A percentile compares a stretch with the other conserved stretches of the same genome.
phyloP scores from a whole-genome alignment of 179 eudicot species.

The Silene noctiflora region DNA sequence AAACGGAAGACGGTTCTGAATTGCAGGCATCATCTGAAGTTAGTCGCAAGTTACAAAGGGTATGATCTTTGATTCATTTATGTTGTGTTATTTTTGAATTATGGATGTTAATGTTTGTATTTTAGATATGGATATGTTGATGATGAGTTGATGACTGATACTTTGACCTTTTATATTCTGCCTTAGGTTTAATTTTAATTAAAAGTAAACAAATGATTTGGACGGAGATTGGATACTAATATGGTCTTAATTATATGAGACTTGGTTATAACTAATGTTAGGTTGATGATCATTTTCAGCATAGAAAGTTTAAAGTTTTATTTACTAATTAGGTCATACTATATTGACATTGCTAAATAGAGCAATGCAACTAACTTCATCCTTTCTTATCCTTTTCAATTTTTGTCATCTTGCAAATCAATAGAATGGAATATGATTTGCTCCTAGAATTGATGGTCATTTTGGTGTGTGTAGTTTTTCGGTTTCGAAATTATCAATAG shows the following conservation, averaged over 20 bases:
- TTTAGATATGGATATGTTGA: no score
- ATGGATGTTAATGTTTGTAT: not conserved
- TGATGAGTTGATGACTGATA: no score
- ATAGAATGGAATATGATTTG: not conserved
- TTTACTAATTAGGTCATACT: not conserved
- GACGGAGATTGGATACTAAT: not conserved
- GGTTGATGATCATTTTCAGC: not conserved
- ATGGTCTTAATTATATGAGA: not conserved
- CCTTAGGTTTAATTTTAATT: not conserved
- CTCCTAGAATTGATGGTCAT: not conserved
- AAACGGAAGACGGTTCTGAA: constrained; percentile 19
- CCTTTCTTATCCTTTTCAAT: not conserved
- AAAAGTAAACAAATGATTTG: not conserved
- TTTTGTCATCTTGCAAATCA: not conserved
- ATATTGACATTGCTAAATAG: no score
- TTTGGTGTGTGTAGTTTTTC: not conserved
- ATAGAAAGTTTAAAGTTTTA: not conserved
- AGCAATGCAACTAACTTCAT: not conserved
- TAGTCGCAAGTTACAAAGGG: constrained; percentile 17
- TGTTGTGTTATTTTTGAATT: not conserved
- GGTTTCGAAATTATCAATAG: no score
- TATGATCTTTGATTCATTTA: constrained; percentile 10
- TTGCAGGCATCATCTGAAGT: not conserved
- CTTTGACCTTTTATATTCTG: no score
- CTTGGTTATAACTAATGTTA: no score